Percentiles rank a stretch among this genome's conserved stretches.
Conservation (phyloP, 2,329 filamentous ascomycete genomes). For the Fusarium proliferatum region DNA sequence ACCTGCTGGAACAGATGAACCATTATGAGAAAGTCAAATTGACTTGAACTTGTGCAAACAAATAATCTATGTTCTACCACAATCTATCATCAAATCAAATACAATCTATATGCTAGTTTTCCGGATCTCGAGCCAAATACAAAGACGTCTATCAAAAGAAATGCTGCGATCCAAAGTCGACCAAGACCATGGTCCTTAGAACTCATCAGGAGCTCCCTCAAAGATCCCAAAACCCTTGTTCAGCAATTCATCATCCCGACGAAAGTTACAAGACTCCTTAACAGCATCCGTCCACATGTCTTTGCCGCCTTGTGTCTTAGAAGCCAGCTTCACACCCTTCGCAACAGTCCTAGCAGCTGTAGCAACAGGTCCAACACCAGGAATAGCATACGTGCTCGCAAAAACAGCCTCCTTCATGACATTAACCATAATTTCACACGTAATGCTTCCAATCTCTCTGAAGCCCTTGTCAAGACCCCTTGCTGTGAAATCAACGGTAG, state of each 20-base stretch:
- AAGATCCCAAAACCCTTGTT: not conserved
- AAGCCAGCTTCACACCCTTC: not conserved
- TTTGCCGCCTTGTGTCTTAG: not conserved
- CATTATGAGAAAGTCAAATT: not conserved
- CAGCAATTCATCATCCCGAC: not conserved
- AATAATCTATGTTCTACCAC: not conserved
- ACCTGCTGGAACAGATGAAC: not conserved
- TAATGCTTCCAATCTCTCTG: not conserved
- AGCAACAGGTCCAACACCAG: not conserved
- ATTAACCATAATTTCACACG: not conserved
- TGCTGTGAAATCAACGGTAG: not conserved
- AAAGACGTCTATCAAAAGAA: not conserved
- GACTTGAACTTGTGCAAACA: not conserved
- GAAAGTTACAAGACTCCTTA: not conserved
- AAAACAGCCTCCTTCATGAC: not conserved
- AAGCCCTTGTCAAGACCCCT: not conserved
- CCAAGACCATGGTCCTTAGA: not conserved
- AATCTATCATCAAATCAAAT: not conserved
- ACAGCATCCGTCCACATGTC: not conserved
- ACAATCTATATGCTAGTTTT: not conserved
- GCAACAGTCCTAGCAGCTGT: not conserved
- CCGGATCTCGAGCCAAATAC: fast-evolving
- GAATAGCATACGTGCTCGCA: not conserved
- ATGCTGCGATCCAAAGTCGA: too few relatives aligned
- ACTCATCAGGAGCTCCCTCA: not conserved